phyloP scores from a whole-genome alignment of 371 early-diverging fungal genomes.

The Mucor plumbeus region DNA sequence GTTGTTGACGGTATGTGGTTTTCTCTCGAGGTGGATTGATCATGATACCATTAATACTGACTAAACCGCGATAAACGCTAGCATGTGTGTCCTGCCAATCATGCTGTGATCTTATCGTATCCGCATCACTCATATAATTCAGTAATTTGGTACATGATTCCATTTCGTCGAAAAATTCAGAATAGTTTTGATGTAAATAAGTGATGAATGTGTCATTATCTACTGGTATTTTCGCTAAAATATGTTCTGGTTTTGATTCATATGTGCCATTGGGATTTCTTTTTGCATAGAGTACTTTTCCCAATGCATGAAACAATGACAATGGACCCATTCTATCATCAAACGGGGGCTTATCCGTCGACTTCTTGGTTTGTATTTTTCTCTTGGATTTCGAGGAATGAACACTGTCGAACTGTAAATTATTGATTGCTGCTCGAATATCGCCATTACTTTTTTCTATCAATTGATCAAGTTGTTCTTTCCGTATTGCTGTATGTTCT shows the following conservation, averaged over 20 bases:
- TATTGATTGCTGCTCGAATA: conserved; percentile 47
- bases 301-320: conserved; percentile 46
- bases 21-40: not conserved
- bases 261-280: conserved; percentile 25
- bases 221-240: conserved; percentile 25
- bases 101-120: conserved; percentile 25
- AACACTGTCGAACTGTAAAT: conserved; percentile 39
- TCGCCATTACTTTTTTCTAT: conserved; percentile 41
- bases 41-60: conserved; percentile 40
- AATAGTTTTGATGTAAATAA: conserved; percentile 37
- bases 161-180: conserved; percentile 26
- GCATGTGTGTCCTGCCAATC: conserved; percentile 26
- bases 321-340: conserved; percentile 25
- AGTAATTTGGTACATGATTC: conserved; percentile 18
- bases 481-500: conserved; percentile 9
- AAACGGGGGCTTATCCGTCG: not conserved
- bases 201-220: conserved; percentile 31
- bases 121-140: conserved; percentile 32
- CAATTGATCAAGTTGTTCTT: conserved; percentile 21
- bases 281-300: conserved; percentile 50
- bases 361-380: conserved; percentile 10
- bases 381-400: not conserved
- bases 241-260: conserved; percentile 40
- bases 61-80: conserved; percentile 12
- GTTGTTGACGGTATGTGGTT: not conserved